Evolutionary conservation across 768 basidiomycete species (phyloP), one percentile per base, ranked within the genome.

Genomic region (Lentinula guzmanii): DNA sequence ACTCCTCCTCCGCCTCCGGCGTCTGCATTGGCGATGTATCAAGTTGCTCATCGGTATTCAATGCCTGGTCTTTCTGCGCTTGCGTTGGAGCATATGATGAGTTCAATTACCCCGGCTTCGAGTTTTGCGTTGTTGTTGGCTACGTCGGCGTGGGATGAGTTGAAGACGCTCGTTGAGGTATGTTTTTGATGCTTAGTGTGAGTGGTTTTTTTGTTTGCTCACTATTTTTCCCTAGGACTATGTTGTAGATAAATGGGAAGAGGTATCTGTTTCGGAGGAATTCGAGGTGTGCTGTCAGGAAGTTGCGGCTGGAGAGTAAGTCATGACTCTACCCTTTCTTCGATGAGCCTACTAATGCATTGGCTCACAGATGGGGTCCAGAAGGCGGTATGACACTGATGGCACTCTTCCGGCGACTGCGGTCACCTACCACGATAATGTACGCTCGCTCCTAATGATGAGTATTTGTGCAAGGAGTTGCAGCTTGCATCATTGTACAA

Each of bases 241-340:
- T 62, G 84, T 91, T 24, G 86, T 91, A 1, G 83, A 87, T n/a
- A 82, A 84, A 65, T 91, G 89, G 88, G 84, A 85, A 46, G 84
- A 86, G 61, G 87, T 90, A 7, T 84, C 84, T 24, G 72, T 75
- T 16, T 84, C 82, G 1, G 76, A 77, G 8, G 87, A 87, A 65
- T 89, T 90, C 66, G 87, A 89, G 68, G 77, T 75, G 63, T 87
- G 86, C 66, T 89, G 87, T 66, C 77, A 83, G 68, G 88, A 89
- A 67, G 83, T 90, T 21, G 86, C 88, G 6, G 81, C 81, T 58
- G 88, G 88, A 77, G 88, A 90, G 87, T 89, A 70, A 71, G 86
- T 77, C 16, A 28, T 45, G 28, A 28, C 3, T 46, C 35, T 45
- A 15, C 33, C 41, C 34, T 60, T 45, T 57, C n/a, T 16, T 9